phyloP scores from a whole-genome alignment of 805 yeast species.

The Starmera pachycereana region DNA sequence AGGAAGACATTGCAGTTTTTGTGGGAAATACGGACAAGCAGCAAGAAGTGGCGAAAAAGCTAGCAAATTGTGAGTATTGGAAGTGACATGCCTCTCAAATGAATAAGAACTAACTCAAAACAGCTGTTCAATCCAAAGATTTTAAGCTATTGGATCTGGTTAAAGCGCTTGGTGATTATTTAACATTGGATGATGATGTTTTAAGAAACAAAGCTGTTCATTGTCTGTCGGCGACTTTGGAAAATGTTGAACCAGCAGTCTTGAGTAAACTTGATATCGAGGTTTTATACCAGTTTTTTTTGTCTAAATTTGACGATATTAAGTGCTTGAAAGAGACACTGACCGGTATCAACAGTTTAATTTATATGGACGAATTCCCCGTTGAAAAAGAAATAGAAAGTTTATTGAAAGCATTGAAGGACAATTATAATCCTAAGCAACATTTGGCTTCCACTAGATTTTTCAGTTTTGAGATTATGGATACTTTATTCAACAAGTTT shows the following conservation, averaged over 20 bases:
- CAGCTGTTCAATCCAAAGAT: constrained; percentile 16
- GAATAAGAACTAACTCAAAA: no score
- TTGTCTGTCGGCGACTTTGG: constrained; percentile 31
- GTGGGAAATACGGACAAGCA: constrained; percentile 10
- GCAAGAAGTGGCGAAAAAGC: constrained; percentile 15
- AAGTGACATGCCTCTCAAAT: neutral
- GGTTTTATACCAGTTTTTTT: constrained; percentile 39
- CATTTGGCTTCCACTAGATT: constrained; percentile 55
- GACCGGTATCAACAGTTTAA: constrained; percentile 41
- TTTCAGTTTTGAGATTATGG: constrained; percentile 42
- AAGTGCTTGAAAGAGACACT: constrained; percentile 41
- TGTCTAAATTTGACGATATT: constrained; percentile 59
- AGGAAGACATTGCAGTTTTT: no score
- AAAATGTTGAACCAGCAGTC: constrained; percentile 16
- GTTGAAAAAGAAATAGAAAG: constrained; percentile 21
- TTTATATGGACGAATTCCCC: constrained; percentile 40
- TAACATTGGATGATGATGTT: constrained; percentile 48
- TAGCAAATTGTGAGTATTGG: constrained; percentile 18
- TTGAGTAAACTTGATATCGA: constrained; percentile 29
- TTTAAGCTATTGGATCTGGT: constrained; percentile 41
- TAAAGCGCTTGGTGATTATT: constrained; percentile 44
- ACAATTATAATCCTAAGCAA: constrained; percentile 43
- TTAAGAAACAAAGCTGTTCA: constrained; percentile 39
- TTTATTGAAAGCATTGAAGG: constrained; percentile 26
- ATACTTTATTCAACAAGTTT: constrained; percentile 23